Evolutionary conservation across 805 yeast species (phyloP).

Genomic region (Dipodascopsis uninucleata): DNA sequence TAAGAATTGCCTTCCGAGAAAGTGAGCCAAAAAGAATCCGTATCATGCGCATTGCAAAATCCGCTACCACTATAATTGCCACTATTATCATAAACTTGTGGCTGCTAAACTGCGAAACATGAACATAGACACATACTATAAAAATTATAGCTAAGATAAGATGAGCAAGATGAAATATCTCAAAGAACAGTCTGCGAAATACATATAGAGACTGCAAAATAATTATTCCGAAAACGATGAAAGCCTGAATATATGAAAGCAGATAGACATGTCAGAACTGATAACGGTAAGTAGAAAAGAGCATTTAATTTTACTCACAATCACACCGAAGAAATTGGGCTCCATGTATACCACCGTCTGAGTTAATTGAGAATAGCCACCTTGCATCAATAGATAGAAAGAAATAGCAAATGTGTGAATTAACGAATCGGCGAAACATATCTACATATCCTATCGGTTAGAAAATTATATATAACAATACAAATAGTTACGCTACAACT

Average conservation of each 20-base stretch:
- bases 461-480: not conserved
- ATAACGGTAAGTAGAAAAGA: not conserved
- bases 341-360: not conserved
- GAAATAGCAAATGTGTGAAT: conserved; percentile 60
- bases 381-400: conserved; percentile 30
- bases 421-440: conserved; percentile 40
- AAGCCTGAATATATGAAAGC: conserved; percentile 39
- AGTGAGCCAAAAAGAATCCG: conserved; percentile 60
- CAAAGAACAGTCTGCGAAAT: conserved; percentile 56
- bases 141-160: conserved; percentile 52
- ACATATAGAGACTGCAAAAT: conserved; percentile 48
- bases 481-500: conserved; percentile 32
- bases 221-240: conserved; percentile 41
- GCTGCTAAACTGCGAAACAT: conserved; percentile 43
- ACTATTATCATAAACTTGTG: conserved; percentile 28
- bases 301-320: no score
- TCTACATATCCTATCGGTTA: conserved; percentile 1
- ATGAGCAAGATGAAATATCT: conserved; percentile 55
- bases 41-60: conserved; percentile 54
- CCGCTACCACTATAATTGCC: conserved; percentile 65
- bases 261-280: not conserved
- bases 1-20: conserved; percentile 31
- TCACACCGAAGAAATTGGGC: conserved; percentile 37
- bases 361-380: not conserved
- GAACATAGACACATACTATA: conserved; percentile 56